phyloP scores from a whole-genome alignment of 257 asterid genomes.

The Jasminum sambac region DNA sequence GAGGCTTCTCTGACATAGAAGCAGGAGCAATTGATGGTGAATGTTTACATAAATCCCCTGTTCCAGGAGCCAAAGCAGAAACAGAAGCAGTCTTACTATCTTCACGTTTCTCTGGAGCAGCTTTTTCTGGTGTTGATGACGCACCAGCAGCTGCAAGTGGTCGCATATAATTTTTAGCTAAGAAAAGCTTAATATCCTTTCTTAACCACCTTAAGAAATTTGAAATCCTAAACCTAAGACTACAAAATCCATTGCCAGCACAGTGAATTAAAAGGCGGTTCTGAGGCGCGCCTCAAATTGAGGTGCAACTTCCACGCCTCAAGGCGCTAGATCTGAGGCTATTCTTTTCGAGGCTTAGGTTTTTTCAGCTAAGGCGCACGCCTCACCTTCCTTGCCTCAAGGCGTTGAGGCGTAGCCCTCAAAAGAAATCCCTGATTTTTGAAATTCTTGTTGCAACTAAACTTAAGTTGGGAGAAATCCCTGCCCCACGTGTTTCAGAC shows the following conservation, averaged over 20 bases:
- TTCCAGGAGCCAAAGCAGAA: conserved; percentile 57
- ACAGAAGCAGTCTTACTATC: conserved; percentile 50
- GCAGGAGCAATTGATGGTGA: conserved; percentile 58
- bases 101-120: conserved; percentile 32
- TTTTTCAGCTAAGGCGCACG: not conserved
- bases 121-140: conserved; percentile 51
- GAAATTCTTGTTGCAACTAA: no score
- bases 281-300: no score
- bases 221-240: conserved; percentile 2
- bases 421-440: no score
- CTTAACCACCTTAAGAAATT: not conserved
- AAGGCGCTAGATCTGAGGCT: no score
- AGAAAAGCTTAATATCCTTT: conserved; percentile 17
- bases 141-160: conserved; percentile 74
- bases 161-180: conserved; percentile 16
- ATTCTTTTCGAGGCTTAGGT: no score
- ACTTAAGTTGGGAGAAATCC: no score
- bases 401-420: no score
- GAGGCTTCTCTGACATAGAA: conserved; percentile 49
- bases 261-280: no score
- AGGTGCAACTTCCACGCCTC: not conserved
- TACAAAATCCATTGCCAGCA: not conserved
- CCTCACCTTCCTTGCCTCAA: not conserved
- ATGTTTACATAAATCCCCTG: conserved; percentile 81
- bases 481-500: no score